Evolutionary conservation across 139 green algal species (phyloP), one percentile per base, ranked within the genome.

Genomic region (Gonium pectorale): DNA sequence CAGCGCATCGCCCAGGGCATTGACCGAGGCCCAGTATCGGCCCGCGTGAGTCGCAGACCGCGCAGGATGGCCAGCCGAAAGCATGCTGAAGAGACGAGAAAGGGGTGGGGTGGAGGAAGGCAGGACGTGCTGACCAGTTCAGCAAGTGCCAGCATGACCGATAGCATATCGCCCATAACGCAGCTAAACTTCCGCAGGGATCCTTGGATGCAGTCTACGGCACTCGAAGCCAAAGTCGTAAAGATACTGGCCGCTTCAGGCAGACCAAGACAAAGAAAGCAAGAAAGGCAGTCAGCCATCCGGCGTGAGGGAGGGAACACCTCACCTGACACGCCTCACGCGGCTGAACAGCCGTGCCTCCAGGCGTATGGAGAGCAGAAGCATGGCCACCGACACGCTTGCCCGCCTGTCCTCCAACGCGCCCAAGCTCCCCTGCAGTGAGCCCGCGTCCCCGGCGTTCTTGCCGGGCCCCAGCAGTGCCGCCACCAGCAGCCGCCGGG

Each of bases 301-400:
- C n/a, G n/a, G n/a, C n/a, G n/a, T n/a, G n/a, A n/a, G n/a, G n/a
- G n/a, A n/a, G n/a, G n/a, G n/a, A n/a, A n/a, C n/a, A n/a, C n/a
- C n/a, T n/a, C n/a, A 80, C 72, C 72, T 80, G 35, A 80, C 72
- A 9, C 72, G 72, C 51, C 72, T 52, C 26, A 80, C 72, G 1
- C 72, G 35, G 27, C 51, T 52, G 37, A 54, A 80, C 54, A 80
- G 37, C 37, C 72, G 37, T 7, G 72, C 35, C 52, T 80, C 72
- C 29, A 80, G 52, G 7, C 72, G 72, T 24, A 80, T 17, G 19
- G 72, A 52, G 35, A 38, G 35, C 6, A 80, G 35, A 5, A 80
- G 37, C 51, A 31, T 38, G 0, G 33, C 52, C 43, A 40, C 3
- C 6, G 71, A 66, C 21, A 79, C 71, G 71, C 33, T 49, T 5